Percentiles rank a stretch among this genome's conserved stretches.
Conservation (phyloP, 108 stramenopile genomes). For the Conticribra guillardii region DNA sequence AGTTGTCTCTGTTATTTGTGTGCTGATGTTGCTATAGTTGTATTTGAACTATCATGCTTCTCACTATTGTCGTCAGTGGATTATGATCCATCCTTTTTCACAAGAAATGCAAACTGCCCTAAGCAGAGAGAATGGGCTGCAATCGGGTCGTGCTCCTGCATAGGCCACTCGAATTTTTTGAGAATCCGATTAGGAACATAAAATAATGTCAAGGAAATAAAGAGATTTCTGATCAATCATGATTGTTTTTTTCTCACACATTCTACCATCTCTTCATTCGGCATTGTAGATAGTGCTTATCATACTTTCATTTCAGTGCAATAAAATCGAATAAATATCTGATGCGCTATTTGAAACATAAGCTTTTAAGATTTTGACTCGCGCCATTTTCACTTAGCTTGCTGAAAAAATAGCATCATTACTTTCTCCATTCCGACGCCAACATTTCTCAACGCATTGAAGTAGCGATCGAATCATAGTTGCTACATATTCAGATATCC, state of each 20-base stretch:
- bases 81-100: constrained; percentile 68
- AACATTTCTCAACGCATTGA: too few relatives aligned
- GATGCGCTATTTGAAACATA: too few relatives aligned
- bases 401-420: too few relatives aligned
- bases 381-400: too few relatives aligned
- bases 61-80: background rate
- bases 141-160: constrained; percentile 54
- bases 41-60: background rate
- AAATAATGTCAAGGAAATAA: background rate
- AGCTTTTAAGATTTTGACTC: too few relatives aligned
- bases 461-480: constrained; percentile 2
- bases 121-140: constrained; percentile 63
- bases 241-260: too few relatives aligned
- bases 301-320: too few relatives aligned
- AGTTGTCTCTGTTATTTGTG: background rate
- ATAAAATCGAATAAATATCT: too few relatives aligned
- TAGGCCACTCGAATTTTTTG: constrained; percentile 64
- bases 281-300: too few relatives aligned
- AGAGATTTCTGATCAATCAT: too few relatives aligned
- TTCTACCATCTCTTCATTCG: too few relatives aligned
- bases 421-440: too few relatives aligned
- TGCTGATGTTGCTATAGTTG: background rate
- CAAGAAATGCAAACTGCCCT: constrained; percentile 78
- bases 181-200: background rate
- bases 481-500: constrained; percentile 7